phyloP scores from a whole-genome alignment of 768 basidiomycete genomes.

The Macrolepiota fuliginosa region DNA sequence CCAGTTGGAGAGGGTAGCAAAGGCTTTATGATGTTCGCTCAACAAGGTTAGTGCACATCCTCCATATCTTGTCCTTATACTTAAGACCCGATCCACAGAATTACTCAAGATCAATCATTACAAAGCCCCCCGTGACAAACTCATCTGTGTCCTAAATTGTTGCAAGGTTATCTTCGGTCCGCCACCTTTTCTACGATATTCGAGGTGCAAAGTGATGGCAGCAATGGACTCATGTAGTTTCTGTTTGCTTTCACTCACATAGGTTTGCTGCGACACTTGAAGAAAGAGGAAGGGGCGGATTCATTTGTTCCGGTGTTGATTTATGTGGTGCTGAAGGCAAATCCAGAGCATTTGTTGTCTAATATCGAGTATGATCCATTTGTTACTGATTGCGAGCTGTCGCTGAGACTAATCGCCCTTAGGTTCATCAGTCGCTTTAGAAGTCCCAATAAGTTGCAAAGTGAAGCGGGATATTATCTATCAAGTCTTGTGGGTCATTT shows the following conservation, averaged over 20 bases:
- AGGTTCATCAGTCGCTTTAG: constrained; percentile 97
- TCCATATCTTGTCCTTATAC: background rate
- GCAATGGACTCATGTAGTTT: constrained; percentile 5
- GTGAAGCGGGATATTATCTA: constrained; percentile 96
- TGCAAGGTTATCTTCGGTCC: constrained; percentile 98
- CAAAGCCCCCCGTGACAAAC: constrained; percentile 96
- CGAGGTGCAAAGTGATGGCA: constrained; percentile 8
- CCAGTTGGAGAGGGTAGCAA: constrained; percentile 70
- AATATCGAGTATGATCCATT: constrained; percentile 79
- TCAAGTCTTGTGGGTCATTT: constrained; percentile 71
- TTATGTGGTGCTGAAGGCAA: constrained; percentile 90
- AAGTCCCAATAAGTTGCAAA: constrained; percentile 84
- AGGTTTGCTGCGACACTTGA: constrained; percentile 89
- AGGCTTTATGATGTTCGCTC: constrained; percentile 86
- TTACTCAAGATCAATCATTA: constrained; percentile 97
- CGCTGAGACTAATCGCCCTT: background rate
- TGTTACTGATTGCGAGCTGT: background rate
- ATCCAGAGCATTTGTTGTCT: constrained; percentile 88
- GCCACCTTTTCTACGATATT: constrained; percentile 1
- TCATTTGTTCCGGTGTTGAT: constrained; percentile 94
- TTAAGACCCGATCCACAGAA: constrained; percentile 43
- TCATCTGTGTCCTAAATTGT: constrained; percentile 95
- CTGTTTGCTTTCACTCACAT: constrained; percentile 1
- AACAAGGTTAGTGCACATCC: constrained; percentile 59
- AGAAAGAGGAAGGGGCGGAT: constrained; percentile 86